Conservation (phyloP, 2,329 filamentous ascomycete species). For the Diaporthe destruens region DNA sequence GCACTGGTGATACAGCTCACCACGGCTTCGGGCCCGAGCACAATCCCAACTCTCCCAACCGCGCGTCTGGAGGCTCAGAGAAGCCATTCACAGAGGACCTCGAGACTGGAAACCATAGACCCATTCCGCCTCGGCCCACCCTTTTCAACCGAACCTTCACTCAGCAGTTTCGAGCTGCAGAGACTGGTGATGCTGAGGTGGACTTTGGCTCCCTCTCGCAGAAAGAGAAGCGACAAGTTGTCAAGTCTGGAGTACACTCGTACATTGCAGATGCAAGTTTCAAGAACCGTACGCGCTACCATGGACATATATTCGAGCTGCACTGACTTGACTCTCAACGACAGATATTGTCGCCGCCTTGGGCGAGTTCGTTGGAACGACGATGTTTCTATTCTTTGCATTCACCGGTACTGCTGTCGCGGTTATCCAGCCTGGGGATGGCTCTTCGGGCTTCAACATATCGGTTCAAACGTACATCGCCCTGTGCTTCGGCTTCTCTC, state of each 20-base stretch:
- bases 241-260: slow-evolving; percentile 11
- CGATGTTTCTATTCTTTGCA: slow-evolving; percentile 58
- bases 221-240: slow-evolving; percentile 22
- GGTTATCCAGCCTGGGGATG: slow-evolving; percentile 38
- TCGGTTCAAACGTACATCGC: slow-evolving; percentile 53
- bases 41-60: not conserved
- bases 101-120: not conserved
- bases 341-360: slow-evolving; percentile 19
- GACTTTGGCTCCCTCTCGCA: slow-evolving; percentile 20
- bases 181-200: not conserved
- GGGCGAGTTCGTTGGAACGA: slow-evolving; percentile 59
- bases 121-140: not conserved
- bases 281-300: slow-evolving; percentile 14
- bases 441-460: slow-evolving; percentile 31
- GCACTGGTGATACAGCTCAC: not conserved
- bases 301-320: not conserved
- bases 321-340: not conserved
- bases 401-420: slow-evolving; percentile 52
- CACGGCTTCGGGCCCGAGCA: slow-evolving; percentile 1
- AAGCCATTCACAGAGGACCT: slow-evolving; percentile 21
- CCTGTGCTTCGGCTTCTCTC: slow-evolving; percentile 57
- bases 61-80: not conserved
- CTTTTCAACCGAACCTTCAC: slow-evolving; percentile 22
- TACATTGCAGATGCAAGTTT: not conserved
- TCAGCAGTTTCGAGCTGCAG: slow-evolving; percentile 19